Evolutionary conservation across 345 rosid genomes (phyloP).

Genomic region (Eucalyptus coolabah): DNA sequence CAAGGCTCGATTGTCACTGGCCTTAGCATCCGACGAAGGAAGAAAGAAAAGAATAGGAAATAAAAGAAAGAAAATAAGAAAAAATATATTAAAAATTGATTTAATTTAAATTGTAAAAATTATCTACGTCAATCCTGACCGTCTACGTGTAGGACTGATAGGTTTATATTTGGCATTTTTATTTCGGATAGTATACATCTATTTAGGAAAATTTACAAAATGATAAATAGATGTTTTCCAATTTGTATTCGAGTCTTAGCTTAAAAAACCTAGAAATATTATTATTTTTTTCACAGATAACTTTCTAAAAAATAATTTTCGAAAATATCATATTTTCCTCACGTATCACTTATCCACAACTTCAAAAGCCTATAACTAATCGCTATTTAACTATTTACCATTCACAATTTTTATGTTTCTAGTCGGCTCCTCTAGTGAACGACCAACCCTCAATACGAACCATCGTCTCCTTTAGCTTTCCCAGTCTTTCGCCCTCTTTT

Average conservation of each 20-base stretch:
- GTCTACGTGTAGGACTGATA: accelerated
- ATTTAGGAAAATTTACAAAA: not conserved
- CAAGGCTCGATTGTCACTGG: not conserved
- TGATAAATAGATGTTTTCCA: not conserved
- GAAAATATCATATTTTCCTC: not conserved
- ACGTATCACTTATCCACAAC: not conserved
- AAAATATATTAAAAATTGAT: no score
- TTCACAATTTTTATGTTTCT: not conserved
- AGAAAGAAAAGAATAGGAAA: not conserved
- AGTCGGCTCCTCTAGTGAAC: not conserved
- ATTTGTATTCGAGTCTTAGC: not conserved
- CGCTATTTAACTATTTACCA: not conserved
- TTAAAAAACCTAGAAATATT: no score
- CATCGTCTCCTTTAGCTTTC: not conserved
- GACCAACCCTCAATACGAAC: not conserved
- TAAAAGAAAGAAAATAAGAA: no score
- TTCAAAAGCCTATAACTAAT: not conserved
- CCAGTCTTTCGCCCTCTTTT: not conserved
- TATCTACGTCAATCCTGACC: accelerated
- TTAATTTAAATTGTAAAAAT: no score
- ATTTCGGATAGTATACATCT: accelerated
- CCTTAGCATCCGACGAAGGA: accelerated
- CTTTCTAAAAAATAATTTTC: no score
- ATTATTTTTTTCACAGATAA: not conserved
- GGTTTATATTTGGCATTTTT: no score